Evolutionary conservation across 805 yeast species (phyloP).

Genomic region (Blastobotrys attinorum): DNA sequence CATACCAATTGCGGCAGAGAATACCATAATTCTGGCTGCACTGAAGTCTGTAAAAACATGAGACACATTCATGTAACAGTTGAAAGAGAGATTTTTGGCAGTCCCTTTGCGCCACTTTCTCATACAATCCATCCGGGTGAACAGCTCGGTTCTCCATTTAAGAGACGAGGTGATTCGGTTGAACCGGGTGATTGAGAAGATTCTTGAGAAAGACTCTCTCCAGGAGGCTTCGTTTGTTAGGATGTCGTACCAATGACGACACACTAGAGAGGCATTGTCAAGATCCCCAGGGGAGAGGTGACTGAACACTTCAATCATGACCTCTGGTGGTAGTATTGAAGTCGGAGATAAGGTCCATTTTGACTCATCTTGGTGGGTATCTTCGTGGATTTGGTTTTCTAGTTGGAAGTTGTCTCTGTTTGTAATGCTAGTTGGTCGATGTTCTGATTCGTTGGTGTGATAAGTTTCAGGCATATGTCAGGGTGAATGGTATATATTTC

Average conservation of each 20-base stretch:
- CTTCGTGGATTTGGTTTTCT: no score
- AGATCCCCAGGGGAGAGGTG: conserved; percentile 19
- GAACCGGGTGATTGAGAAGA: conserved; percentile 19
- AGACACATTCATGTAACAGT: conserved; percentile 17
- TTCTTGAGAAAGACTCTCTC: conserved; percentile 20
- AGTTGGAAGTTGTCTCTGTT: no score
- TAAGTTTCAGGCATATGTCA: no score
- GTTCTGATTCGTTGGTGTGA: no score
- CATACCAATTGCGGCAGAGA: conserved; percentile 19
- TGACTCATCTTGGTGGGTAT: no score
- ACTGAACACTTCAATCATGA: conserved; percentile 19
- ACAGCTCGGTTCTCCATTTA: conserved; percentile 26
- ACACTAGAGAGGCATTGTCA: conserved; percentile 22
- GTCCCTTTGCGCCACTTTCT: conserved; percentile 24
- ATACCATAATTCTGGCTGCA: conserved; percentile 17
- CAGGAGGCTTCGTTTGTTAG: conserved; percentile 25
- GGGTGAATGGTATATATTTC: no score
- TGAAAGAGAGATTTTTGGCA: conserved; percentile 19
- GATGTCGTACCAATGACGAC: conserved; percentile 22
- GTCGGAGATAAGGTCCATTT: no score
- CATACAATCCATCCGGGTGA: conserved; percentile 19
- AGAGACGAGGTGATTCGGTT: conserved; percentile 19
- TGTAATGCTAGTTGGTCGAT: no score
- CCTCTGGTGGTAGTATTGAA: conserved; percentile 22
- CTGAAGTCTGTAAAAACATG: conserved; percentile 20